Percentiles rank a stretch among this genome's conserved stretches.
phyloP scores from a whole-genome alignment of 192 early-diverging fungal species.

The Oehlia diaphana region DNA sequence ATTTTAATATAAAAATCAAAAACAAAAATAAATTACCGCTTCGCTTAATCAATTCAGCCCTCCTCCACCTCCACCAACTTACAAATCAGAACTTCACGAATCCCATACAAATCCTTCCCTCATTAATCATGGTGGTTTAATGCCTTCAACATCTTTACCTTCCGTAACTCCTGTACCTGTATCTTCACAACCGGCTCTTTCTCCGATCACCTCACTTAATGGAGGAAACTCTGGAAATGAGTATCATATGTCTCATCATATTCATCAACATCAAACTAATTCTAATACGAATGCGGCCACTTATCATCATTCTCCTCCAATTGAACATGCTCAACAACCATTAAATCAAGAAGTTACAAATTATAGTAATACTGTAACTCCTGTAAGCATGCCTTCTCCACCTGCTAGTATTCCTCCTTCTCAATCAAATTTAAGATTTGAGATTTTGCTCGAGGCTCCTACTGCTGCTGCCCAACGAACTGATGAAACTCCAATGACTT shows the following conservation, averaged over 20 bases:
- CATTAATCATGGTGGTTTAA: constrained; percentile 28
- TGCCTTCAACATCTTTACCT: constrained; percentile 12
- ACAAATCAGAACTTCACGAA: constrained; percentile 19
- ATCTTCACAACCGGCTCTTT: constrained; percentile 14
- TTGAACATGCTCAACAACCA: constrained; percentile 28
- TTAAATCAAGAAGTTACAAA: constrained; percentile 25
- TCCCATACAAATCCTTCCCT: constrained; percentile 1
- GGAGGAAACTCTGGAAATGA: constrained; percentile 22
- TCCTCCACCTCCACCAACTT: constrained; percentile 5
- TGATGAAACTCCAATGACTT: constrained; percentile 64
- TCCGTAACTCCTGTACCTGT: constrained; percentile 13
- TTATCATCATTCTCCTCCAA: constrained; percentile 26
- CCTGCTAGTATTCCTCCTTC: constrained; percentile 23
- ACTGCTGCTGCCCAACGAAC: constrained; percentile 54
- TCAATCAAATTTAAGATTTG: constrained; percentile 35
- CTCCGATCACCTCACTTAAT: constrained; percentile 25
- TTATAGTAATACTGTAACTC: constrained; percentile 3
- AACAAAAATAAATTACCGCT: neutral
- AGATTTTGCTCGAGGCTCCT: constrained; percentile 44
- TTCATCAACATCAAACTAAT: constrained; percentile 8
- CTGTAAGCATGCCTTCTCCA: constrained; percentile 26
- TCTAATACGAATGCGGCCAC: neutral
- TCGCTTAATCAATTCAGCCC: neutral
- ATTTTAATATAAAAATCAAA: neutral
- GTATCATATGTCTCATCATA: constrained; percentile 30